Percentiles rank a stretch among this genome's conserved stretches.
Evolutionary conservation across 1,139 yeast genomes (phyloP).

Genomic region (Pichia sp.): DNA sequence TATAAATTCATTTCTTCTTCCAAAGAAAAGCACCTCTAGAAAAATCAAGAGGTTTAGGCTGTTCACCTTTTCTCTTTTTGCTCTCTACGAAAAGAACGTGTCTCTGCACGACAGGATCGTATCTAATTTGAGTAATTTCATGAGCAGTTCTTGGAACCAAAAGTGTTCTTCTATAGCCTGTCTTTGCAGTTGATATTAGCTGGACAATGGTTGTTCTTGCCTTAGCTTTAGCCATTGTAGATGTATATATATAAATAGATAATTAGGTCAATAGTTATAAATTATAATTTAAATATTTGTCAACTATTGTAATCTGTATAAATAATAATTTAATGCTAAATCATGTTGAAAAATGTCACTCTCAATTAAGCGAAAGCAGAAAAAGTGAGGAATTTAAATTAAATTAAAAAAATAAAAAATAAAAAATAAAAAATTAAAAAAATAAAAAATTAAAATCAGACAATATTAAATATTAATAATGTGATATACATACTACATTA

Average conservation of each 20-base stretch:
- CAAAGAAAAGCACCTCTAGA: conserved; percentile 41
- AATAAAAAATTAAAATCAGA: too few species aligned
- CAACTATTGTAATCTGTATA: too few species aligned
- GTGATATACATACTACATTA: too few species aligned
- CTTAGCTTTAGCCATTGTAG: conserved; percentile 34
- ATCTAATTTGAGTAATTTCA: conserved; percentile 72
- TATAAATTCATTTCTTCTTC: conserved; percentile 25
- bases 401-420: too few species aligned
- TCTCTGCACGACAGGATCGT: conserved; percentile 74
- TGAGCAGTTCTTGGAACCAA: conserved; percentile 78
- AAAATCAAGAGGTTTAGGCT: conserved; percentile 60
- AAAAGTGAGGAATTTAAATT: too few species aligned
- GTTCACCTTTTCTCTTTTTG: conserved; percentile 72
- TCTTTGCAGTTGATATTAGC: conserved; percentile 74
- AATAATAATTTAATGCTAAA: too few species aligned
- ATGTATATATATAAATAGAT: background rate
- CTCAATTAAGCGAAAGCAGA: too few species aligned
- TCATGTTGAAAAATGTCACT: too few species aligned
- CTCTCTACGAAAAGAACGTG: conserved; percentile 88
- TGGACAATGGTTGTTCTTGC: conserved; percentile 54
- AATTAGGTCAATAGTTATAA: too few species aligned
- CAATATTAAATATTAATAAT: too few species aligned
- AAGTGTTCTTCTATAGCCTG: conserved; percentile 79
- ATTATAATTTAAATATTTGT: too few species aligned
- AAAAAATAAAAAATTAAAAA: too few species aligned